A percentile compares a stretch with the other conserved stretches of the same genome.
These are phyloP conservation scores for Insectozyma bohioensis DNA, from an alignment of 1,139 yeast species.

Conservation along the genomic window DNA sequence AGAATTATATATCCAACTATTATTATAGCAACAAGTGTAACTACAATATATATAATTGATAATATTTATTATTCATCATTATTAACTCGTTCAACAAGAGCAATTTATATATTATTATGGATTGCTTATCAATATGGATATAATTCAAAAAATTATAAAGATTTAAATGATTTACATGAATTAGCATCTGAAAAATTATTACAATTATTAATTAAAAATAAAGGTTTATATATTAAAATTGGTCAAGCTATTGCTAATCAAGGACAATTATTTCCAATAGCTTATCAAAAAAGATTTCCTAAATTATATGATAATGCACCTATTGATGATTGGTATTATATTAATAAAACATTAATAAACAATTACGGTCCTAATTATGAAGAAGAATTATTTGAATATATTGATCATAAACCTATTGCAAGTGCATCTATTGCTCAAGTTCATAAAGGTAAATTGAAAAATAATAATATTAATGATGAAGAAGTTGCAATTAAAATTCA, in stretches of 20 bases:
- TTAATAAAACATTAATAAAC: constrained; percentile 44
- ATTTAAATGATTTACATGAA: constrained; percentile 55
- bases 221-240: constrained; percentile 72
- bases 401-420: constrained; percentile 60
- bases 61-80: constrained; percentile 47
- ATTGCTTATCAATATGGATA: constrained; percentile 63
- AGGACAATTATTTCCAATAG: constrained; percentile 63
- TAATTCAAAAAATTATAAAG: constrained; percentile 41
- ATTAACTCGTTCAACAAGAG: constrained; percentile 50
- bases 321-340: constrained; percentile 56
- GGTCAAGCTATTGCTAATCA: constrained; percentile 79
- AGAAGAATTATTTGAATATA: constrained; percentile 39
- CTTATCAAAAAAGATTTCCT: constrained; percentile 54
- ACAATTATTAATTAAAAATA: constrained; percentile 53
- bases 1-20: constrained; percentile 6
- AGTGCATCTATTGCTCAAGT: constrained; percentile 79
- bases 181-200: constrained; percentile 57
- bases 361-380: constrained; percentile 51
- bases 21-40: constrained; percentile 12
- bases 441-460: constrained; percentile 51
- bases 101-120: constrained; percentile 46
- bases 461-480: constrained; percentile 29
- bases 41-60: constrained; percentile 37
- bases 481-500: constrained; percentile 72
- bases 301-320: constrained; percentile 72